These are phyloP conservation scores for Diplodia scrobiculata DNA, from an alignment of 2,329 filamentous ascomycete species.

Conservation along the genomic window DNA sequence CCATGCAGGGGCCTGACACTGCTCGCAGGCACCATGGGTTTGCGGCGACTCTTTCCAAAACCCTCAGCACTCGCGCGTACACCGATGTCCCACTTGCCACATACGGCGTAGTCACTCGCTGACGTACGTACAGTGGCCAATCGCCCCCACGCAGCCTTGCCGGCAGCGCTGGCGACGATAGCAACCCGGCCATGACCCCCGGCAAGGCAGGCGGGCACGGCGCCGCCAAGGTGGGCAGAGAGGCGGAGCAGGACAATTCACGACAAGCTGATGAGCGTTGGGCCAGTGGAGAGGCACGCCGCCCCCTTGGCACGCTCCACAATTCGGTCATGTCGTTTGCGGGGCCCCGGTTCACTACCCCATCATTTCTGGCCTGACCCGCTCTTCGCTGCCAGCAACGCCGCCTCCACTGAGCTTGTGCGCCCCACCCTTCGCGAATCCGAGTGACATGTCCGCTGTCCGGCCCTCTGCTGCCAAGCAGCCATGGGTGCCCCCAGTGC, in stretches of 20 bases:
- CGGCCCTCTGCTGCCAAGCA: not conserved
- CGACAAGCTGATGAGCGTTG: constrained; percentile 7
- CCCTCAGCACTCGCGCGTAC: not conserved
- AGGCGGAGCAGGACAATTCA: not conserved
- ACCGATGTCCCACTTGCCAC: not conserved
- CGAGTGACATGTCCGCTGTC: constrained; percentile 17
- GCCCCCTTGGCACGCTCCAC: constrained; percentile 18
- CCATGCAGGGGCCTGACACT: not conserved
- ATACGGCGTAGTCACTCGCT: not conserved
- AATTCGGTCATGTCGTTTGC: constrained; percentile 16
- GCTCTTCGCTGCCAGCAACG: not conserved
- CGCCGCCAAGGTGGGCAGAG: constrained; percentile 8
- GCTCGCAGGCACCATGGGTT: constrained; percentile 6
- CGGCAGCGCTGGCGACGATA: not conserved
- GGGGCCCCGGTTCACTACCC: constrained; percentile 16
- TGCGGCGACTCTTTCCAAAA: not conserved
- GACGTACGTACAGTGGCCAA: too few relatives aligned
- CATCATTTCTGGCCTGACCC: not conserved
- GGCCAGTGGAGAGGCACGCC: constrained; percentile 9
- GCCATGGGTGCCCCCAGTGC: not conserved
- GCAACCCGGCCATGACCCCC: not conserved
- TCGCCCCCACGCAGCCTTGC: not conserved
- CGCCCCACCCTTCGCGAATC: constrained; percentile 7
- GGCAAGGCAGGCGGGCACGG: not conserved
- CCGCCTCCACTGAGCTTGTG: not conserved